Base-by-base conservation (phyloP, 192 early-diverging fungal species). In the Coemansia sp. region DNA sequence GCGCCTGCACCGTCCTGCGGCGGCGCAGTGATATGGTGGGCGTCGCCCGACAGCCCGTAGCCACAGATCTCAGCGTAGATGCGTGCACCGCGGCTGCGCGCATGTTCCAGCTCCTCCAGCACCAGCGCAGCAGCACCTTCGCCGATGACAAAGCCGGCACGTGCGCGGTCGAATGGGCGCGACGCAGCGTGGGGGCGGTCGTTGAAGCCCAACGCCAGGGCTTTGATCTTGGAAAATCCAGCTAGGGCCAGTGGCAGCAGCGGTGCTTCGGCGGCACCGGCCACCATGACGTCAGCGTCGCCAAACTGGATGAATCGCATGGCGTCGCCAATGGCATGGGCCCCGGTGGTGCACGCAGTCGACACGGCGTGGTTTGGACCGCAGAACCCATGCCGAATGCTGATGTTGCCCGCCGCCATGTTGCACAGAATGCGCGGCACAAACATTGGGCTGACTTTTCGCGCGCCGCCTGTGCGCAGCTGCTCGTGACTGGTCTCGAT, bases 291-390 rank as follows among this genome's bases (percentile, higher is more conserved):
- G 73, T 96, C 93, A 5, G 93, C 93, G 57, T 98, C 96, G 26
- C 91, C 92, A 61, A 82, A 92, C 47, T 87, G 83, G 65, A 98
- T 98, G 66, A 94, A 96, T 26, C 96, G 83, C 83, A 87, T 87
- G 0, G 96, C 96, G 61, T 98, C 96, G 21, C 94, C 96, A 26
- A 98, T 87, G 0, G 96, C 84, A 68, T 98, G 94, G 2, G 94
- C 93, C 5, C 96, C 96, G 4, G 96, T 96, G 2, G 96, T 92
- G 64, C 96, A 98, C 1, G 96, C 96, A 0, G 96, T 98, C 3
- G 93, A 90, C 0, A 87, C 92, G 20, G 92, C 84, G 68, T 96
- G 94, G 68, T 96, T 96, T 5, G 96, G 96, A 0, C 96, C 96
- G 75, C 89, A 78, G 61, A 62, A 76, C 12, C 92, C 93, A 69